Evolutionary conservation across 2,329 filamentous ascomycete genomes (phyloP).

Genomic region (Colletotrichum truncatum): DNA sequence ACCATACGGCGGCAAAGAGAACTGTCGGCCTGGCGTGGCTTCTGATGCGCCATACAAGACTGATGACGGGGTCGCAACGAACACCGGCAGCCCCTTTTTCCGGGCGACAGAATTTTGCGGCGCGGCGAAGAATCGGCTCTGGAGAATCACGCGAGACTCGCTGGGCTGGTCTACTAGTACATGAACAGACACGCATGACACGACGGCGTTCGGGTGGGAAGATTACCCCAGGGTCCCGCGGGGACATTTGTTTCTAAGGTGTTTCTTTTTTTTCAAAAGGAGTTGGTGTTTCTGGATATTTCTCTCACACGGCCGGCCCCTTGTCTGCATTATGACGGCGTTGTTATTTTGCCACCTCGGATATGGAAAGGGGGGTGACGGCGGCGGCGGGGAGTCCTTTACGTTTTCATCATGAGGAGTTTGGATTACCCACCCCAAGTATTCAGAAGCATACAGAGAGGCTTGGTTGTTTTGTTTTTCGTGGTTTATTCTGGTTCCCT

Average conservation of each 20-base stretch:
- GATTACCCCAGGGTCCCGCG: no score
- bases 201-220: conserved; percentile 17
- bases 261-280: no score
- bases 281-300: no score
- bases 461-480: neutral
- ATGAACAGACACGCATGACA: conserved; percentile 12
- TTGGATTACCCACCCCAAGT: conserved; percentile 6
- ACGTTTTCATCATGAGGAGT: conserved; percentile 3
- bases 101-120: neutral
- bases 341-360: neutral
- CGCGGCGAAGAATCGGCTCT: conserved; percentile 4
- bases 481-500: no score
- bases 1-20: neutral
- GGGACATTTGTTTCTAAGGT: no score
- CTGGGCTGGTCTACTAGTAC: conserved; percentile 18
- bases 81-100: neutral
- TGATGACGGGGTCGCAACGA: neutral
- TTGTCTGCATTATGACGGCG: conserved; percentile 21
- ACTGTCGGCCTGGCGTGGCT: neutral
- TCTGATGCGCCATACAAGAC: neutral
- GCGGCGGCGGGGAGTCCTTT: neutral
- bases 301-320: neutral
- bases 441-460: neutral
- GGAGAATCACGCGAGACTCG: conserved; percentile 25
- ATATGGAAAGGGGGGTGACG: neutral